Evolutionary conservation across 1,284 basidiomycete genomes (phyloP), one percentile per base, ranked within the genome.

Genomic region (Apiotrichum montevideense): DNA sequence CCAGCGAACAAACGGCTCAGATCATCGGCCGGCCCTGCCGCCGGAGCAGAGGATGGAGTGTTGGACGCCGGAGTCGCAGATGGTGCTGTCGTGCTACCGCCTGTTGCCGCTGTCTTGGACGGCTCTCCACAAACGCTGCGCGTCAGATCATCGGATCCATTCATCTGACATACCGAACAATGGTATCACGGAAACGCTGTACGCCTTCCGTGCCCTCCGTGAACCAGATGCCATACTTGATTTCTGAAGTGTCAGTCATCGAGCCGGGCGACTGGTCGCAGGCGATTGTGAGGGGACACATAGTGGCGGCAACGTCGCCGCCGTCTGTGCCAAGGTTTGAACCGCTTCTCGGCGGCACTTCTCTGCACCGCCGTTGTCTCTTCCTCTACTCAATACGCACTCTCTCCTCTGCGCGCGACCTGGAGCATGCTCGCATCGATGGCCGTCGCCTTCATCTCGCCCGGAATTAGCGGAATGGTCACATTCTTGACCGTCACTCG

Each of bases 381-480:
- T 21, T 21, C 21, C 21, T 21, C 21, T 21, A 21, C 21, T 21
- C 46, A 21, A 49, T 37, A 68, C 73, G 46, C 62, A 73, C 73
- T 67, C 50, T 75, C 71, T 46, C 67, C 70, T 33, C 73, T 54
- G 43, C 72, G 54, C 10, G 69, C 68, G 14, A 75, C 65, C 57
- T 73, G 70, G 42, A 75, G 54, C 62, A 69, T 71, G 34, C 57
- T 64, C 35, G 64, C 57, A 54, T 69, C 68, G 33, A 70, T 63
- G 13, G 63, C 58, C 7, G 64, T 71, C 37, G 64, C 57, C 58
- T 70, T 71, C 68, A 75, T 73, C 55, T 75, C 72, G 32, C 72
- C 69, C 1, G 68, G 68, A 9, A 70, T 51, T 2, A 75, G 58
- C 2, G 71, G 67, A 43, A 72, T 68, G 13, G 63, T 60, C 43